These are phyloP conservation scores for Termitomyces sp. DNA, from an alignment of 768 basidiomycete species.

Conservation along the genomic window DNA sequence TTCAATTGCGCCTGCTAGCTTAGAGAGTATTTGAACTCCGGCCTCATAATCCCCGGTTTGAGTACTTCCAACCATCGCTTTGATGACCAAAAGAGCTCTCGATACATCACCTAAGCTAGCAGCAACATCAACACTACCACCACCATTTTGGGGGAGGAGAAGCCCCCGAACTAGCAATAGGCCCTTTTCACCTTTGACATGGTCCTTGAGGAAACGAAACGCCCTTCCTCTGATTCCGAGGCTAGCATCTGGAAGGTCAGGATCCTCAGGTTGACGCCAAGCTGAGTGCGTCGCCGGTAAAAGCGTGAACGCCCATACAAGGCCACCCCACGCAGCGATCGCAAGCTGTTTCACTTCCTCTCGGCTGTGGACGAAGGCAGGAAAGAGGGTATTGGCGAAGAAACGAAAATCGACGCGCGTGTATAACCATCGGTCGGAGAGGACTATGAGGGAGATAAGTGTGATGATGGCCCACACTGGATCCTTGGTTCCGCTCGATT, in stretches of 20 bases:
- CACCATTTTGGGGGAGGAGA: slow-evolving; percentile 21
- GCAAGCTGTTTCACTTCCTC: slow-evolving; percentile 34
- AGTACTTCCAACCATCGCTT: slow-evolving; percentile 32
- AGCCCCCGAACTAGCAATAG: slow-evolving; percentile 37
- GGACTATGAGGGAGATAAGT: slow-evolving; percentile 44
- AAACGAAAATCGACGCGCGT: slow-evolving; percentile 35
- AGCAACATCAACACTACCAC: background rate
- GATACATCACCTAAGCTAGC: slow-evolving; percentile 20
- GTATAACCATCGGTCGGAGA: slow-evolving; percentile 44
- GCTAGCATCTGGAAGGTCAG: slow-evolving; percentile 18
- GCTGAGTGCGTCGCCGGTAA: slow-evolving; percentile 7
- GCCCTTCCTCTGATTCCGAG: slow-evolving; percentile 27
- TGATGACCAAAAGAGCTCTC: slow-evolving; percentile 34
- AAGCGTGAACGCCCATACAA: slow-evolving; percentile 53
- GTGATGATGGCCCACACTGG: slow-evolving; percentile 44
- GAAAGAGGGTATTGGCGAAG: slow-evolving; percentile 31
- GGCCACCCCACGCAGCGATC: slow-evolving; percentile 47
- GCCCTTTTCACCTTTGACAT: slow-evolving; percentile 43
- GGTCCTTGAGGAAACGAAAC: slow-evolving; percentile 44
- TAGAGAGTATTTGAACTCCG: slow-evolving; percentile 32
- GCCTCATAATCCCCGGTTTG: slow-evolving; percentile 26
- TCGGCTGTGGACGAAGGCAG: slow-evolving; percentile 31
- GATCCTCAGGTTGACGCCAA: slow-evolving; percentile 26
- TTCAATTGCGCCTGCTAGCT: slow-evolving; percentile 32
- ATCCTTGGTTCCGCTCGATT: slow-evolving; percentile 22